Conservation (phyloP, 1,284 basidiomycete species). For the Ustilago nuda region DNA sequence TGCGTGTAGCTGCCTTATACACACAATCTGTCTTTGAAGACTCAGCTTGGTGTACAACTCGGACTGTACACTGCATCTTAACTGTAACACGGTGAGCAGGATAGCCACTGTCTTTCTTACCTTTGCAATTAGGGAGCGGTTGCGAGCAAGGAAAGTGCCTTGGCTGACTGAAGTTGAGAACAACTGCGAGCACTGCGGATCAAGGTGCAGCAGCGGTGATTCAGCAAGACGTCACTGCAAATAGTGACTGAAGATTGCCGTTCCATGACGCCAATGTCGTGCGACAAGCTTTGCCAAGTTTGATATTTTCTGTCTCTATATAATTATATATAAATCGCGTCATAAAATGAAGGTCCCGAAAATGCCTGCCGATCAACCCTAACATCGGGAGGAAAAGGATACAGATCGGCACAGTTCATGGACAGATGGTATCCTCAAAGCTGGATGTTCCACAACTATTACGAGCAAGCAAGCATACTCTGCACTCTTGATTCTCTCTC, state of each 20-base stretch:
- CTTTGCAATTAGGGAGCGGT: neutral
- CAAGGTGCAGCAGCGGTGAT: constrained; percentile 26
- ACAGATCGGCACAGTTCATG: no score
- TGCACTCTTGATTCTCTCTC: no score
- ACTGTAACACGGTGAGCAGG: neutral
- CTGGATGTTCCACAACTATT: no score
- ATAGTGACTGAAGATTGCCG: constrained; percentile 1
- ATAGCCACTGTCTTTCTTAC: neutral
- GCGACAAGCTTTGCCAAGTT: no score
- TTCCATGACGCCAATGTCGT: constrained; percentile 13
- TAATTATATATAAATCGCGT: no score
- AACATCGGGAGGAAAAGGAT: no score
- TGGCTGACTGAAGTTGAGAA: constrained; percentile 15
- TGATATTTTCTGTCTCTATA: no score
- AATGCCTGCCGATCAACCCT: no score
- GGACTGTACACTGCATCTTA: neutral
- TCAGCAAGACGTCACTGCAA: constrained; percentile 38
- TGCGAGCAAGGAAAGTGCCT: neutral
- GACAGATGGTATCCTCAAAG: no score
- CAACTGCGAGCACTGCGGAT: neutral
- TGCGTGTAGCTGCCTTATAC: neutral
- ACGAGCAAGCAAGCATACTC: no score
- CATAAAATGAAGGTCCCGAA: no score
- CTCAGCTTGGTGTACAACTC: neutral
- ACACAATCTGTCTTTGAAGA: neutral